Percentiles rank a stretch among this genome's conserved stretches.
Evolutionary conservation across 352 stramenopile species (phyloP).

Genomic region (Aphanomyces cochlioides): DNA sequence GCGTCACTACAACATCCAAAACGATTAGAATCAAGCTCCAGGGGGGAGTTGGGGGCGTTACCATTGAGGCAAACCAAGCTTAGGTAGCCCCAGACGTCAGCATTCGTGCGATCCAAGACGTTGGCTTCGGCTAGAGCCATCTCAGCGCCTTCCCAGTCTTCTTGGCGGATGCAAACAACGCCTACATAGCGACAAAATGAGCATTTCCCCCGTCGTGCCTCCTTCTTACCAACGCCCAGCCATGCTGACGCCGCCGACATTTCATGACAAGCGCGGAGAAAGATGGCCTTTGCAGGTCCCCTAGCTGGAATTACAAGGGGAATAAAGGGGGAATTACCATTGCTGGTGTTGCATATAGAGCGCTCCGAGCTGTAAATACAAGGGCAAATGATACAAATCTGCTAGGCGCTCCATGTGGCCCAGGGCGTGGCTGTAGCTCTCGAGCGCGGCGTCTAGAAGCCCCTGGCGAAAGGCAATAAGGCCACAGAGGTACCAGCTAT

Average conservation of each 20-base stretch:
- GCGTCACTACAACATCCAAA: background rate
- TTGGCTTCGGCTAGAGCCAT: constrained; percentile 73
- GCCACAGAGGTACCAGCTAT: constrained; percentile 25
- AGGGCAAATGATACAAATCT: constrained; percentile 37
- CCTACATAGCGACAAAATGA: constrained; percentile 30
- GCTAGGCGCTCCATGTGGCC: constrained; percentile 37
- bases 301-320: background rate
- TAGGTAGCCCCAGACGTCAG: constrained; percentile 76
- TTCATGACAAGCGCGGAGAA: constrained; percentile 53
- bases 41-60: background rate
- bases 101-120: constrained; percentile 54
- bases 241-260: constrained; percentile 67
- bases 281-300: constrained; percentile 44
- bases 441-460: constrained; percentile 42
- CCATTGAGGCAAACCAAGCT: constrained; percentile 50
- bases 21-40: background rate
- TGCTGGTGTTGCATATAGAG: constrained; percentile 60
- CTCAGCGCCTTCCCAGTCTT: constrained; percentile 53
- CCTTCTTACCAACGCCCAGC: constrained; percentile 48
- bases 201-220: background rate
- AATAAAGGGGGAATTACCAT: constrained; percentile 34
- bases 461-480: constrained; percentile 33
- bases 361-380: constrained; percentile 60
- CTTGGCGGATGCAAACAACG: constrained; percentile 60
- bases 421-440: constrained; percentile 51